phyloP scores from a whole-genome alignment of 2,329 filamentous ascomycete species.

The Conoideocrella luteorostrata region DNA sequence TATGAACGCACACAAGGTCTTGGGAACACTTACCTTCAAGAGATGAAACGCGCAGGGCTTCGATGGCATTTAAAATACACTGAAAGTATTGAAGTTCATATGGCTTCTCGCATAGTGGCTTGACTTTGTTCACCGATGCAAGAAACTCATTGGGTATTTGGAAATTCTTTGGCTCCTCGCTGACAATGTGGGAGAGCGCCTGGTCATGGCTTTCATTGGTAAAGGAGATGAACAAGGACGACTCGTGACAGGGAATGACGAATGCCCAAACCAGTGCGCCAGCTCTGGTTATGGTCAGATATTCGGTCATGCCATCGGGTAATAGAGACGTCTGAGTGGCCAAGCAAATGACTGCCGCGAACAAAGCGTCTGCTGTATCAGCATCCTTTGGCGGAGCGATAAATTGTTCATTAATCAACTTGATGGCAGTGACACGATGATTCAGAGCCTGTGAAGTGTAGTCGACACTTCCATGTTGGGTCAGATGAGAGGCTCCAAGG shows the following conservation, averaged over 20 bases:
- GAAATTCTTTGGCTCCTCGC: conserved; percentile 16
- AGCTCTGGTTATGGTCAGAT: conserved; percentile 28
- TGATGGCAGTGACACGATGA: conserved; percentile 30
- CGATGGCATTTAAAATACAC: conserved; percentile 12
- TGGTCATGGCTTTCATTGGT: conserved; percentile 20
- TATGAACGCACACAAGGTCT: no score
- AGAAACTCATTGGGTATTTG: conserved; percentile 15
- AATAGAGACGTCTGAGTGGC: conserved; percentile 29
- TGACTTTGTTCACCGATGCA: conserved; percentile 12
- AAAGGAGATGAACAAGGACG: conserved; percentile 18
- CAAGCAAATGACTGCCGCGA: conserved; percentile 28
- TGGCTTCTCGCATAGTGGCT: conserved; percentile 12
- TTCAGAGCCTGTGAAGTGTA: conserved; percentile 23
- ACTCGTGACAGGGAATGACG: conserved; percentile 15
- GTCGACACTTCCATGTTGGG: conserved; percentile 19
- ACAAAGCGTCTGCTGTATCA: conserved; percentile 28
- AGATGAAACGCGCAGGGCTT: conserved; percentile 11
- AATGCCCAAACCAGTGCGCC: conserved; percentile 16
- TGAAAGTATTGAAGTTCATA: conserved; percentile 16
- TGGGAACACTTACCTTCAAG: conserved; percentile 17
- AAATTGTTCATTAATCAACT: conserved; percentile 26
- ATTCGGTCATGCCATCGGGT: conserved; percentile 31
- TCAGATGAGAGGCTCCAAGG: conserved; percentile 30
- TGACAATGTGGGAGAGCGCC: conserved; percentile 13
- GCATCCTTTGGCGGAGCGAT: conserved; percentile 17